phyloP scores from a whole-genome alignment of 2,329 filamentous ascomycete genomes.

The Metarhizium rileyi region DNA sequence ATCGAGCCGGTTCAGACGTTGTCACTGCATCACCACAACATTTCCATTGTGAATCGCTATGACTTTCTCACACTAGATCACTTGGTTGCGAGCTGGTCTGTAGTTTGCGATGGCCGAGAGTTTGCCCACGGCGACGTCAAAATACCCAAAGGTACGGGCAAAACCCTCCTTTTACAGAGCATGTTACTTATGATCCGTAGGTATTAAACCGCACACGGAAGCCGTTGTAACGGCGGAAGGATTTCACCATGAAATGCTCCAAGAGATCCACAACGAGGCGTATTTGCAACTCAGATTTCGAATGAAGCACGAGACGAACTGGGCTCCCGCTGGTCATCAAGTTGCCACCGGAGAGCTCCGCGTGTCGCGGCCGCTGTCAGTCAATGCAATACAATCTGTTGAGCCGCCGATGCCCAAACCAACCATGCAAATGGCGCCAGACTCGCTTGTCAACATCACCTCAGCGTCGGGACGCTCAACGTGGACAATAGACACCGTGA shows the following conservation, averaged over 20 bases:
- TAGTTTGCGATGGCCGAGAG: slow-evolving; percentile 28
- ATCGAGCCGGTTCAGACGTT: slow-evolving; percentile 49
- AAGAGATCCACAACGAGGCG: slow-evolving; percentile 23
- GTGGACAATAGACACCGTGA: slow-evolving; percentile 35
- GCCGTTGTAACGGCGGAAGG: slow-evolving; percentile 23
- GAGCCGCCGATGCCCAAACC: slow-evolving; percentile 12
- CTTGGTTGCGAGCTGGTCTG: slow-evolving; percentile 32
- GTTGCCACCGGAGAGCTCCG: slow-evolving; percentile 40
- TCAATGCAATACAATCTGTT: slow-evolving; percentile 13
- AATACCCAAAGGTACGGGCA: slow-evolving; percentile 31
- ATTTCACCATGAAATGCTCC: slow-evolving; percentile 16
- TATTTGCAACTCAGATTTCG: slow-evolving; percentile 41
- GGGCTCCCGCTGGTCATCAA: slow-evolving; percentile 41
- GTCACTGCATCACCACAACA: slow-evolving; percentile 27
- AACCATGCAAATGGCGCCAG: slow-evolving; percentile 12
- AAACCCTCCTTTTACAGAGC: background rate
- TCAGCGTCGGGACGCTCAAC: slow-evolving; percentile 23
- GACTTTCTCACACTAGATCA: slow-evolving; percentile 44
- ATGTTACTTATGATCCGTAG: slow-evolving; percentile 14
- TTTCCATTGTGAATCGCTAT: slow-evolving; percentile 43
- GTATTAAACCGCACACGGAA: slow-evolving; percentile 33
- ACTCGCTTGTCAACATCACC: slow-evolving; percentile 21
- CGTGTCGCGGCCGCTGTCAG: slow-evolving; percentile 23
- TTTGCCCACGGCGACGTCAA: slow-evolving; percentile 23
- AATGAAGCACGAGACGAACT: slow-evolving; percentile 32